Base-by-base conservation (phyloP, 257 asterid genomes). In the Solanum appendiculatum region DNA sequence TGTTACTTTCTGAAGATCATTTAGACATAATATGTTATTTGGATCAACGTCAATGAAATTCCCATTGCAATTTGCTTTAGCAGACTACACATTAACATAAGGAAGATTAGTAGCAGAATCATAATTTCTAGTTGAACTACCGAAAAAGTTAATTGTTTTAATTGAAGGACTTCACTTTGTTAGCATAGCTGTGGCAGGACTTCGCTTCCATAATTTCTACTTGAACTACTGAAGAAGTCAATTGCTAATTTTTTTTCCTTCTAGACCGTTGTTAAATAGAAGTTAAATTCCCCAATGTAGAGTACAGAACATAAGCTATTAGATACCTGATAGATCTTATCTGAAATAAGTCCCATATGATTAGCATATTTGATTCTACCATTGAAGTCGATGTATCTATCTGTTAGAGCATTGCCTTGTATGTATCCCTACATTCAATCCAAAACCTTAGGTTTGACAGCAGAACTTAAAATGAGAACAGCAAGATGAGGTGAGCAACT, bases 61-160 rank as follows among this genome's bases (percentile, higher is more conserved):
- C 36, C 86, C 88, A 2, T 80, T 31, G 82, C 88, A 86, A 86
- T 46, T 80, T 86, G 80, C 29, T 87, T 87, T 87, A 20, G 88
- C 56, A 11, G 88, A 87, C 88, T 87, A 69, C 36, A 86, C 60
- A 77, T 7, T 77, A 77, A 77, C 83, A 77, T 14, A 39, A n/a
- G 31, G 54, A 77, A 39, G 36, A 77, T 77, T 77, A 40, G 46
- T 42, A n/a, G 86, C 20, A 23, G 20, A 56, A 36, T 7, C 34
- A n/a, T 23, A 33, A 58, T 58, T 58, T 58, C 66, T 58, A 21
- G 66, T 58, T 58, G 66, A 58, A 58, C 66, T 21, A 58, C 15
- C 7, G 23, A 16, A 83, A 29, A 33, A 58, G 10, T 37, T 82
- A 37, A 23, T 74, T 37, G 15, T 21, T 58, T 58, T 58, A 58